These are phyloP conservation scores for Claviceps maximensis DNA, from an alignment of 2,329 filamentous ascomycete genomes.

Conservation along the genomic window DNA sequence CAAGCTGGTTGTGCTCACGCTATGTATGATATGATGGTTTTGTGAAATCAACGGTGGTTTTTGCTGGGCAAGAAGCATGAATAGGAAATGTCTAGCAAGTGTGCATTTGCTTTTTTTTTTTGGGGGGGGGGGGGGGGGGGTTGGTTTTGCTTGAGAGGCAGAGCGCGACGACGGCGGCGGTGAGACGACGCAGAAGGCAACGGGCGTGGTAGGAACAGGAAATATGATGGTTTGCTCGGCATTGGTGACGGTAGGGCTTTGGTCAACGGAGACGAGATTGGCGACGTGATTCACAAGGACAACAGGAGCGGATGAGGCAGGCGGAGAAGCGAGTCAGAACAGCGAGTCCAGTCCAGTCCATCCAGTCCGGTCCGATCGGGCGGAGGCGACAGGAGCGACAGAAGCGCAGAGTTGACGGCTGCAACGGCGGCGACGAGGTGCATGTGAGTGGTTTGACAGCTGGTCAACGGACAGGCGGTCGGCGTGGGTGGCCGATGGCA, in stretches of 20 bases:
- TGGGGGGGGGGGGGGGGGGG: too few relatives aligned
- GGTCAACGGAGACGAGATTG: neutral
- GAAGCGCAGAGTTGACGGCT: too few relatives aligned
- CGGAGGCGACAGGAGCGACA: neutral
- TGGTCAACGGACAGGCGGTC: neutral
- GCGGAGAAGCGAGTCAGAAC: neutral
- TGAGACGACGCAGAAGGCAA: neutral
- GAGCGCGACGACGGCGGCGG: neutral
- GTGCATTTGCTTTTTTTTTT: neutral
- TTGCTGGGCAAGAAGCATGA: neutral
- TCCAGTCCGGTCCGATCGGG: neutral
- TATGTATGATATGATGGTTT: neutral
- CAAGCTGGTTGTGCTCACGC: too few relatives aligned
- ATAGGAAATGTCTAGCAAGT: neutral
- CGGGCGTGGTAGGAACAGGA: neutral
- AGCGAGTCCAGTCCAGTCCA: neutral
- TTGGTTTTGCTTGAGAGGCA: neutral
- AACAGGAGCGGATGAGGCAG: neutral
- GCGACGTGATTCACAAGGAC: neutral
- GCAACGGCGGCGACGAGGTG: neutral
- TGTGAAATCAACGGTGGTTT: neutral
- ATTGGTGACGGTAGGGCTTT: neutral
- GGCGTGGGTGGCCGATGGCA: neutral
- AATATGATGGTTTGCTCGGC: neutral
- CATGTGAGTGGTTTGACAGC: conserved; percentile 1